phyloP scores from a whole-genome alignment of 2,329 filamentous ascomycete genomes.

The Rhinocladiella mackenziei region DNA sequence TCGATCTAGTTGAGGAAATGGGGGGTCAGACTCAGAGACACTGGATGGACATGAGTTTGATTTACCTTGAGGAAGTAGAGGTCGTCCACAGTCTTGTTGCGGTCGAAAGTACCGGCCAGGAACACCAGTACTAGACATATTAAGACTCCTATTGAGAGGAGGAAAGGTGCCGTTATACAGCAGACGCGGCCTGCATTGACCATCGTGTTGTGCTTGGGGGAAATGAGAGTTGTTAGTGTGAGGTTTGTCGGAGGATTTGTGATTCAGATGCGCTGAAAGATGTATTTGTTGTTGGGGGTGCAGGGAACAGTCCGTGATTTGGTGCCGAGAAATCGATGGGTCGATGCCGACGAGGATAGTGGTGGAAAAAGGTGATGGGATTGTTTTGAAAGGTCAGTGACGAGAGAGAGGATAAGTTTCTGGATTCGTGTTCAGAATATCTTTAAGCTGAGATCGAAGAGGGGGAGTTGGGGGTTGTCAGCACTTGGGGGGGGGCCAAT shows the following conservation, averaged over 20 bases:
- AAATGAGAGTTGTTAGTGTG: background rate
- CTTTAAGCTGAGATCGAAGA: background rate
- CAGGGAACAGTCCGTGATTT: too few species aligned
- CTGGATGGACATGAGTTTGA: background rate
- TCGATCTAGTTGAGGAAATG: slow-evolving; percentile 52
- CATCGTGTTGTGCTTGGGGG: slow-evolving; percentile 45
- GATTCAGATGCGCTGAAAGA: too few species aligned
- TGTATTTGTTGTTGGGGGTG: too few species aligned
- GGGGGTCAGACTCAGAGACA: background rate
- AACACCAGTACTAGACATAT: slow-evolving; percentile 61
- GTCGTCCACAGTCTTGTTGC: slow-evolving; percentile 44
- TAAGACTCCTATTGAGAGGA: slow-evolving; percentile 72
- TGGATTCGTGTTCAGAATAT: background rate
- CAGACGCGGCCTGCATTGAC: slow-evolving; percentile 71
- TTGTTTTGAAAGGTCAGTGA: too few species aligned
- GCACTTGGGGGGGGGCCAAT: background rate
- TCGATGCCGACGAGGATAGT: too few species aligned
- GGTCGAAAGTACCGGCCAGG: slow-evolving; percentile 53
- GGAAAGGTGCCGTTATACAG: slow-evolving; percentile 84
- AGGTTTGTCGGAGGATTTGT: background rate
- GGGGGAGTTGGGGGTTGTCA: background rate
- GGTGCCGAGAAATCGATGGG: too few species aligned
- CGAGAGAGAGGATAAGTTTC: too few species aligned
- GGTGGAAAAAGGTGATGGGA: too few species aligned
- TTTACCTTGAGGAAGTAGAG: slow-evolving; percentile 55